Percentiles rank a stretch among this genome's conserved stretches.
These are phyloP conservation scores for Melastoma malabathricum DNA, from an alignment of 345 rosid genomes.

Conservation along the genomic window DNA sequence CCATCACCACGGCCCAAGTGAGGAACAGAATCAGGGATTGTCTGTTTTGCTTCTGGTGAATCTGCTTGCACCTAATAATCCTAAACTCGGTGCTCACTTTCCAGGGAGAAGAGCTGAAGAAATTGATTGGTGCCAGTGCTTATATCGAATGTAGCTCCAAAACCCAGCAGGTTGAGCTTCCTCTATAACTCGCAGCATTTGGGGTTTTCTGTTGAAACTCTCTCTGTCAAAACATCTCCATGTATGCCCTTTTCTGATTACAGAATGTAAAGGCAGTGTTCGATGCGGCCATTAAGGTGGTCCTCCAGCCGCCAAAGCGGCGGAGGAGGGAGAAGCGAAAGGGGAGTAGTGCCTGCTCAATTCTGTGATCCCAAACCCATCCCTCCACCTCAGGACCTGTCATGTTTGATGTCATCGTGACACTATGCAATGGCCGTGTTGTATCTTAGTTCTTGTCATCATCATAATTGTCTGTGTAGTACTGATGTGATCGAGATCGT, in stretches of 20 bases:
- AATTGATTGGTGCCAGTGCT: constrained; percentile 28
- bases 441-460: too few species aligned
- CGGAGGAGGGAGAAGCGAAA: constrained; percentile 34
- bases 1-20: constrained; percentile 35
- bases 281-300: constrained; percentile 45
- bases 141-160: constrained; percentile 12
- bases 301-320: constrained; percentile 44
- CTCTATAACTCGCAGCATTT: too few species aligned
- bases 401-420: too few species aligned
- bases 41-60: background rate
- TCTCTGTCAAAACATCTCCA: background rate
- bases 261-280: constrained; percentile 47
- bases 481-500: too few species aligned
- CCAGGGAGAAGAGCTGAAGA: constrained; percentile 48
- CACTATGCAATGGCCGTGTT: too few species aligned
- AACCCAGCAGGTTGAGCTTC: constrained; percentile 12
- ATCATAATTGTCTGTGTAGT: too few species aligned
- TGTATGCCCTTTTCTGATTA: background rate
- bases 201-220: background rate
- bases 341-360: constrained; percentile 26
- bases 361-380: constrained; percentile 16
- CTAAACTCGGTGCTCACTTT: background rate
- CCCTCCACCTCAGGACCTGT: too few species aligned
- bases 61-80: background rate
- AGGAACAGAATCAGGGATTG: background rate